phyloP scores from a whole-genome alignment of 164 flowering plant species.

The Tetracentron sinense region DNA sequence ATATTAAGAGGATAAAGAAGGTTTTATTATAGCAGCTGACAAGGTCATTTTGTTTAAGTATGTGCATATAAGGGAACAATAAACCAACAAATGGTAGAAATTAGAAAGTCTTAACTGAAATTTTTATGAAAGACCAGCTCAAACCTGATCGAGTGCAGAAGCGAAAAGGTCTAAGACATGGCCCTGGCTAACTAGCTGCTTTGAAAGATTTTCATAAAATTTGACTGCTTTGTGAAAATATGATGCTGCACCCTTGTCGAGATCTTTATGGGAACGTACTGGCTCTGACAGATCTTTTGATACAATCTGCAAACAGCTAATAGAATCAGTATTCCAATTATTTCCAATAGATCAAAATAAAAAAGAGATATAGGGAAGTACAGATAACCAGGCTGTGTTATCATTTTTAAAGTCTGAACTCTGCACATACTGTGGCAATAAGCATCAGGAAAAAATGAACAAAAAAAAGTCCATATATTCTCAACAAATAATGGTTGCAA shows the following conservation, averaged over 20 bases:
- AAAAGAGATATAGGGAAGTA: background rate
- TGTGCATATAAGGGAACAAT: too few relatives aligned
- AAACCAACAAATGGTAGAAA: too few relatives aligned
- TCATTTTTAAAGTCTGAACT: too few relatives aligned
- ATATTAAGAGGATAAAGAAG: too few relatives aligned
- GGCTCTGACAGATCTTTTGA: slow-evolving; percentile 96
- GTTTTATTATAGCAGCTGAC: too few relatives aligned
- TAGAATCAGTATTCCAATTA: background rate
- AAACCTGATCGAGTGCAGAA: slow-evolving; percentile 98
- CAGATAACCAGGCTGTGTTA: background rate
- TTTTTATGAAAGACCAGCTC: background rate
- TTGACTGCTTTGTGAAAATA: slow-evolving; percentile 85
- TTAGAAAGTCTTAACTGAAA: background rate
- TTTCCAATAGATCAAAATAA: too few relatives aligned
- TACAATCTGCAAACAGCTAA: slow-evolving; percentile 56
- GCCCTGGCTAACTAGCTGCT: slow-evolving; percentile 85
- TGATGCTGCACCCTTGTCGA: slow-evolving; percentile 93
- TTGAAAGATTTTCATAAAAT: slow-evolving; percentile 79
- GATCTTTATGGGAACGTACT: slow-evolving; percentile 95
- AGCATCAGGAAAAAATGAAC: too few relatives aligned
- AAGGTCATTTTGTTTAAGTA: too few relatives aligned
- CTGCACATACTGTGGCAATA: too few relatives aligned
- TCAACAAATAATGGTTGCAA: too few relatives aligned
- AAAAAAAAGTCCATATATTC: too few relatives aligned
- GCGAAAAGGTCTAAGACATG: slow-evolving; percentile 96